These are phyloP conservation scores for Sarocladium oryzae DNA, from an alignment of 2,329 filamentous ascomycete genomes.

Conservation along the genomic window DNA sequence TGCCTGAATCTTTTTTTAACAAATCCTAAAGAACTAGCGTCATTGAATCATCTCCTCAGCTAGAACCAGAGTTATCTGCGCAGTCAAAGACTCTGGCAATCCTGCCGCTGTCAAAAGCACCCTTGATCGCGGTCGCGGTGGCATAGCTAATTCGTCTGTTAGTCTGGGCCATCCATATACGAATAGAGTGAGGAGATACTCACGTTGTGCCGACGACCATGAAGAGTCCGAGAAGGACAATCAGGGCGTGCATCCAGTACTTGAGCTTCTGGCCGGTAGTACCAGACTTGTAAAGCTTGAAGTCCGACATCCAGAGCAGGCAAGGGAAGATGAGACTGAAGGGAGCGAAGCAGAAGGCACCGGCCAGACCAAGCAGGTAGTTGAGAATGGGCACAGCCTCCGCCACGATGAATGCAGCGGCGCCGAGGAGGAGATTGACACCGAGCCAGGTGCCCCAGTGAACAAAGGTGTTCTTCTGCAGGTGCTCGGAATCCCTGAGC, in stretches of 20 bases:
- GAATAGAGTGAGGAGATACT: conserved; percentile 12
- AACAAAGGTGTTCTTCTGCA: conserved; percentile 17
- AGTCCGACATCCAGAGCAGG: conserved; percentile 13
- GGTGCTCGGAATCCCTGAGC: conserved; percentile 18
- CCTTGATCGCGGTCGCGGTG: conserved; percentile 18
- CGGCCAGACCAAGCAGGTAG: conserved; percentile 5
- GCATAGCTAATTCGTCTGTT: conserved; percentile 16
- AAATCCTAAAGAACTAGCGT: too few relatives aligned
- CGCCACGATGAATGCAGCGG: conserved; percentile 11
- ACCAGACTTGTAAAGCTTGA: conserved; percentile 14
- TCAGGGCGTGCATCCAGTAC: conserved; percentile 10
- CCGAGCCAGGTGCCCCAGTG: conserved; percentile 21
- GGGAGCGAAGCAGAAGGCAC: conserved; percentile 1
- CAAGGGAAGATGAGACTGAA: conserved; percentile 1
- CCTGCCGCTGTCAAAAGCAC: conserved; percentile 17
- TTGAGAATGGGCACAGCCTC: conserved; percentile 11
- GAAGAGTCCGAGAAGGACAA: conserved; percentile 18
- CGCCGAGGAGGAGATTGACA: conserved; percentile 5
- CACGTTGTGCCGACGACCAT: conserved; percentile 34
- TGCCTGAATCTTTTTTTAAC: too few relatives aligned
- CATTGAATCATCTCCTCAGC: not conserved
- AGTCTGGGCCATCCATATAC: too few relatives aligned
- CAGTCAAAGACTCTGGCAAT: conserved; percentile 20
- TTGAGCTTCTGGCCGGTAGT: conserved; percentile 10
- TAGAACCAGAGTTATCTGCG: conserved; percentile 19